Percentiles rank a stretch among this genome's conserved stretches.
Conservation (phyloP, 1,284 basidiomycete genomes). For the Austropuccinia psidii region DNA sequence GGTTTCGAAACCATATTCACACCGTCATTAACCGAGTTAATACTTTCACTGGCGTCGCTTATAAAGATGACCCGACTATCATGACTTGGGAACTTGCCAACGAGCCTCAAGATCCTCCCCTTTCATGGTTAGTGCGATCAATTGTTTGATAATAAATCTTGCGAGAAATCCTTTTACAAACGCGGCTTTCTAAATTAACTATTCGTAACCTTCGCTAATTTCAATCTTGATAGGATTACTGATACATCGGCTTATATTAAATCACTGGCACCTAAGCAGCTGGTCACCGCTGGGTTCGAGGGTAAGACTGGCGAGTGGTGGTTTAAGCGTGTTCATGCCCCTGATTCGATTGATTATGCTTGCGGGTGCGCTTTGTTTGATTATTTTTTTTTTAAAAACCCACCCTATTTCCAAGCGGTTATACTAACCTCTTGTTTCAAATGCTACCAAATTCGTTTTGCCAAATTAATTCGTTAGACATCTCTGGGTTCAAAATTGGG, state of each 20-base stretch:
- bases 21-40: conserved; percentile 41
- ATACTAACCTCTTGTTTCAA: too few relatives aligned
- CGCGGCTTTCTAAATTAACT: not conserved
- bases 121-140: conserved; percentile 12
- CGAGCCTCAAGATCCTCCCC: conserved; percentile 40
- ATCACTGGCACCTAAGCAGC: conserved; percentile 39
- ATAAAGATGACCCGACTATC: conserved; percentile 42
- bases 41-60: conserved; percentile 40
- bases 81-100: conserved; percentile 43
- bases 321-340: conserved; percentile 39
- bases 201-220: not conserved
- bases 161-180: not conserved
- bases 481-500: conserved; percentile 37
- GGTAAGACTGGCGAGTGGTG: conserved; percentile 42
- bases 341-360: conserved; percentile 39
- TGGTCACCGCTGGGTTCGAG: conserved; percentile 42
- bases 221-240: conserved; percentile 36
- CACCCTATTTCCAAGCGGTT: too few relatives aligned
- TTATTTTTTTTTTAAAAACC: not conserved
- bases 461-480: too few relatives aligned
- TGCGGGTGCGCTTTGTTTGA: conserved; percentile 26
- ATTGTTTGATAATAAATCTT: not conserved
- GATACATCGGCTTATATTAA: conserved; percentile 40
- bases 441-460: too few relatives aligned
- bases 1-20: conserved; percentile 38